Evolutionary conservation across 179 eudicot species (phyloP).

Genomic region (Amaranthus tricolor): DNA sequence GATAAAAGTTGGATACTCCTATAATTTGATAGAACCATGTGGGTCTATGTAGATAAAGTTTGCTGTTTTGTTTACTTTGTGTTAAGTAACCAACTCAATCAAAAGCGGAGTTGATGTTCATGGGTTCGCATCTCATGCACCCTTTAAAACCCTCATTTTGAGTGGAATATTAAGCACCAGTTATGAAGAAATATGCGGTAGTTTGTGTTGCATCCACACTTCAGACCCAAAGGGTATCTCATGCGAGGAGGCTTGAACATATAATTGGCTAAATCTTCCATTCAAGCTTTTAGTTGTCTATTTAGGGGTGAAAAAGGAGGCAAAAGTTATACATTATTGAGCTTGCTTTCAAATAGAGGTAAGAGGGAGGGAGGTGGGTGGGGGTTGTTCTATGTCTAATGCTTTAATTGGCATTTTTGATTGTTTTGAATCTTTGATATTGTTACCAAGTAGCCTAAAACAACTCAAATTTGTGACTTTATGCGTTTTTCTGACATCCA

Average conservation of each 20-base stretch:
- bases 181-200: not conserved
- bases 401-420: not conserved
- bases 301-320: not conserved
- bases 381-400: not conserved
- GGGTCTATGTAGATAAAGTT: not conserved
- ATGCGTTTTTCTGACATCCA: not conserved
- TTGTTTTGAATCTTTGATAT: not conserved
- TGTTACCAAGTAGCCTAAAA: not conserved
- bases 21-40: too few relatives aligned
- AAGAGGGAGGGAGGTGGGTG: not conserved
- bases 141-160: too few relatives aligned
- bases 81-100: not conserved
- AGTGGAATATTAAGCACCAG: not conserved
- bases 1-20: not conserved
- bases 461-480: not conserved
- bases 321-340: not conserved
- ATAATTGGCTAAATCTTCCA: too few relatives aligned
- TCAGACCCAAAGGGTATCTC: too few relatives aligned
- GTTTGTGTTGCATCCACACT: not conserved
- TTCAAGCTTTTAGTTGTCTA: too few relatives aligned
- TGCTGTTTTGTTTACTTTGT: not conserved
- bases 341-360: not conserved
- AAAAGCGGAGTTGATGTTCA: not conserved
- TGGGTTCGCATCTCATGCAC: too few relatives aligned
- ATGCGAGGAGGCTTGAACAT: too few relatives aligned